Evolutionary conservation across 495 filamentous ascomycete genomes (phyloP).

Genomic region (Hypoxylon rickii): DNA sequence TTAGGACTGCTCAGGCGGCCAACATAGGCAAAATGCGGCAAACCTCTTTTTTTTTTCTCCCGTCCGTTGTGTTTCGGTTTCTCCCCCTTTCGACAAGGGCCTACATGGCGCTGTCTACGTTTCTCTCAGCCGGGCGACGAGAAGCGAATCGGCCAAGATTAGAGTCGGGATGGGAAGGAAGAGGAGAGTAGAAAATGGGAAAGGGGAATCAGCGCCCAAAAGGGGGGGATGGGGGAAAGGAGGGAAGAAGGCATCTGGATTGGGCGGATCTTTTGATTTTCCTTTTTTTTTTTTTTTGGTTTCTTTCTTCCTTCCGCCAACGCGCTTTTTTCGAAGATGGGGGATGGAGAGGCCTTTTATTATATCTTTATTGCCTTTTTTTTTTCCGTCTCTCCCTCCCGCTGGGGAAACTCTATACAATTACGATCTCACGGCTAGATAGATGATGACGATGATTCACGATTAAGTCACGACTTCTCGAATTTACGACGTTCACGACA

Average conservation of each 20-base stretch:
- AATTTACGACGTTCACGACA: constrained; percentile 35
- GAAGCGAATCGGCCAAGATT: constrained; percentile 29
- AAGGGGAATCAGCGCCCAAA: constrained; percentile 6
- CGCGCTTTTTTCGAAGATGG: too few species aligned
- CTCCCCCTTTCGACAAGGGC: constrained; percentile 2
- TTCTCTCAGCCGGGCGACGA: constrained; percentile 30
- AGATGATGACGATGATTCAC: constrained; percentile 25
- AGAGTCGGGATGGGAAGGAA: constrained; percentile 19
- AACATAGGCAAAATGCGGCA: constrained; percentile 9
- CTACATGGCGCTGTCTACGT: constrained; percentile 9
- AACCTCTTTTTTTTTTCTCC: background rate
- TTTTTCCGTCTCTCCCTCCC: background rate
- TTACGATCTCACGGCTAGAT: constrained; percentile 36
- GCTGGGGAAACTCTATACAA: constrained; percentile 23
- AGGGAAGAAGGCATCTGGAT: background rate
- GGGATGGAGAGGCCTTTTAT: constrained; percentile 1
- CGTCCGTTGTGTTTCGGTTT: constrained; percentile 1
- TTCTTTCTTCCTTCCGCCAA: too few species aligned
- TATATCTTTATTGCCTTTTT: too few species aligned
- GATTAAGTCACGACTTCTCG: constrained; percentile 29
- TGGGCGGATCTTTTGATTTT: constrained; percentile 4
- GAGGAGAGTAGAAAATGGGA: constrained; percentile 23
- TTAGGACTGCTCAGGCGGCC: constrained; percentile 17
- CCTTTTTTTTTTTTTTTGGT: constrained; percentile 8
- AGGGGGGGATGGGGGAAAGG: background rate